These are phyloP conservation scores for Cladophialophora exuberans DNA, from an alignment of 2,329 filamentous ascomycete species.

Conservation along the genomic window DNA sequence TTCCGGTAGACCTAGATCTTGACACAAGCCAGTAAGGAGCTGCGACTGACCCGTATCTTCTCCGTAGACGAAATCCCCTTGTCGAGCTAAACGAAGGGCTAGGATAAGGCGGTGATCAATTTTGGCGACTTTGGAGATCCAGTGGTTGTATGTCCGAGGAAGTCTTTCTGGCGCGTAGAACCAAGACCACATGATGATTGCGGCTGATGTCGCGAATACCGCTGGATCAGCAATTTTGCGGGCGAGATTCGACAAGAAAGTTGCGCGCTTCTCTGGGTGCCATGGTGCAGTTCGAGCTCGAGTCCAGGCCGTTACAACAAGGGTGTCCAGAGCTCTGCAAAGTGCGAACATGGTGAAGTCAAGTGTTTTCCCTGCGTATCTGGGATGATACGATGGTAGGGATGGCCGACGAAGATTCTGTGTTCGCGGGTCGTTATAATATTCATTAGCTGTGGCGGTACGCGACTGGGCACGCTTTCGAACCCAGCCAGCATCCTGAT, in stretches of 20 bases:
- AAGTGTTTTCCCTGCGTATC: constrained; percentile 71
- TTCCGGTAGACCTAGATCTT: constrained; percentile 69
- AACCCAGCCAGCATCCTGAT: constrained; percentile 37
- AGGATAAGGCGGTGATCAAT: constrained; percentile 75
- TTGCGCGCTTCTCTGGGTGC: constrained; percentile 33
- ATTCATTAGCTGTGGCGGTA: constrained; percentile 14
- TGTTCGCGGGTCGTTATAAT: constrained; percentile 12
- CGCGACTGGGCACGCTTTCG: constrained; percentile 28
- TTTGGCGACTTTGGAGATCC: constrained; percentile 77
- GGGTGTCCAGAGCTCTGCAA: constrained; percentile 71
- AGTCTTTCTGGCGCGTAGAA: constrained; percentile 74
- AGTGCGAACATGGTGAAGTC: constrained; percentile 81
- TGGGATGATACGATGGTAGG: constrained; percentile 33
- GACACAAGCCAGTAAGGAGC: constrained; percentile 72
- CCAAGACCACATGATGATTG: constrained; percentile 87
- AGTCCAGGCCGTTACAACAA: constrained; percentile 69
- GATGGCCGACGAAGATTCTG: constrained; percentile 26
- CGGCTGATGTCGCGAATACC: constrained; percentile 72
- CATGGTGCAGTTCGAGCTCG: constrained; percentile 41
- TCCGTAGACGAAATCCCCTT: constrained; percentile 70
- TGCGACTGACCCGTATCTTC: constrained; percentile 70
- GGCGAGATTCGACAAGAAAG: constrained; percentile 43
- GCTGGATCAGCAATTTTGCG: constrained; percentile 63
- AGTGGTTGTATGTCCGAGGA: constrained; percentile 74
- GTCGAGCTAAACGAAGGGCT: constrained; percentile 69